Base-by-base conservation (phyloP, 495 filamentous ascomycete species). In the Thozetella sp. region DNA sequence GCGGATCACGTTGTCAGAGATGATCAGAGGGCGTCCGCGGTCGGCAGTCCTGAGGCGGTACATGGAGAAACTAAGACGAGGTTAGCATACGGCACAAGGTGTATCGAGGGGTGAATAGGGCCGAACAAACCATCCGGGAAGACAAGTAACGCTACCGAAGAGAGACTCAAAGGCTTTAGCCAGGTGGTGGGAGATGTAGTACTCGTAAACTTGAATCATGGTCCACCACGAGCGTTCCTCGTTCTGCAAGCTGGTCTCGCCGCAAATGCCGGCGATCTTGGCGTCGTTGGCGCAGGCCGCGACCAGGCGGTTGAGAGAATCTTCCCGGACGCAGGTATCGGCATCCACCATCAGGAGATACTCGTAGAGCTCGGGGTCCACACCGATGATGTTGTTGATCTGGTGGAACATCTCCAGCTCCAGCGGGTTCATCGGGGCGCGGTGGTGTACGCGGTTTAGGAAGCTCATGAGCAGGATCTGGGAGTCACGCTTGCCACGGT, bases 131-230 rank as follows among this genome's bases (percentile, higher is more conserved):
- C 95, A 99, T 82, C 95, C 95, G 63, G 95, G 95, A 76, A 99
- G 86, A 88, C 95, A 99, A 51, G 93, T 97, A 62, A 97, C 93
- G 70, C 90, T 94, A 69, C 91, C 93, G 63, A 97, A 97, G 45
- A 97, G 83, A 46, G 92, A 96, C 74, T 97, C 93, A 64, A 97
- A 97, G 56, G 93, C 91, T 80, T 97, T 97, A 34, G 93, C 76
- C 61, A 97, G 76, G 74, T 97, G 89, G 81, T 97, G 93, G 22
- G 93, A 96, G 70, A 97, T 97, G 72, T 90, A 97, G 79, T 97
- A 97, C 74, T 97, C 93, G 75, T 97, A 97, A 58, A 97, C 95
- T 73, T 99, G 95, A 69, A 99, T 99, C 95, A 99, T 99, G 11
- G 96, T 99, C 92, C 92, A 96, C 93, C 93, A 98, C 64, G 87